A percentile compares a stretch with the other conserved stretches of the same genome.
These are phyloP conservation scores for Coemansia sp. DNA, from an alignment of 192 early-diverging fungal genomes.

Conservation along the genomic window DNA sequence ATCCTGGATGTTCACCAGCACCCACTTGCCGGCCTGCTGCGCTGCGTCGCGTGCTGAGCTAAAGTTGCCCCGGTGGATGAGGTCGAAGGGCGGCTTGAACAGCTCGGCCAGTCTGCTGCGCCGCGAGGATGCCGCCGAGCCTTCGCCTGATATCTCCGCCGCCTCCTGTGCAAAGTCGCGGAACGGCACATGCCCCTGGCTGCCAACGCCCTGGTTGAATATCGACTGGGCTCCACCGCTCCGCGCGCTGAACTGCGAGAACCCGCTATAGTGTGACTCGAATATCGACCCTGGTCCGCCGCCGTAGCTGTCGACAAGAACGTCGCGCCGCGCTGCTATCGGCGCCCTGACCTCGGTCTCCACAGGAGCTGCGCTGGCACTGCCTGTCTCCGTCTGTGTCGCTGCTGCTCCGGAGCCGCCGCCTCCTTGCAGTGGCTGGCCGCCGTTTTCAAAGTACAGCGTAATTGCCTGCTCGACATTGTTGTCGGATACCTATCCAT, in stretches of 20 bases:
- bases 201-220: constrained; percentile 42
- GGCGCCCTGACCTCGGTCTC: constrained; percentile 70
- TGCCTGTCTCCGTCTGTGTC: constrained; percentile 12
- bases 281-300: constrained; percentile 2
- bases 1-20: constrained; percentile 85
- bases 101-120: constrained; percentile 68
- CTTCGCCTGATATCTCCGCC: constrained; percentile 51
- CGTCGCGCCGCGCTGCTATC: constrained; percentile 76
- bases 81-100: constrained; percentile 82
- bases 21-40: constrained; percentile 64
- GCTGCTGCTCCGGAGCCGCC: neutral
- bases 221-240: constrained; percentile 38
- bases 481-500: constrained; percentile 73
- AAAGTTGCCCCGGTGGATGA: constrained; percentile 76
- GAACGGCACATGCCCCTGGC: constrained; percentile 54
- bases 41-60: constrained; percentile 67
- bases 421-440: constrained; percentile 50
- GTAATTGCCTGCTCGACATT: constrained; percentile 72
- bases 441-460: constrained; percentile 82
- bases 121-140: constrained; percentile 19
- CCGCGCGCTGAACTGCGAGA: constrained; percentile 13
- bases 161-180: constrained; percentile 66
- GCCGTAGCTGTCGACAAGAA: constrained; percentile 57
- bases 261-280: neutral
- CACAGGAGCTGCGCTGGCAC: constrained; percentile 11